Conservation (phyloP, 345 rosid species). For the Lumnitzera littorea region DNA sequence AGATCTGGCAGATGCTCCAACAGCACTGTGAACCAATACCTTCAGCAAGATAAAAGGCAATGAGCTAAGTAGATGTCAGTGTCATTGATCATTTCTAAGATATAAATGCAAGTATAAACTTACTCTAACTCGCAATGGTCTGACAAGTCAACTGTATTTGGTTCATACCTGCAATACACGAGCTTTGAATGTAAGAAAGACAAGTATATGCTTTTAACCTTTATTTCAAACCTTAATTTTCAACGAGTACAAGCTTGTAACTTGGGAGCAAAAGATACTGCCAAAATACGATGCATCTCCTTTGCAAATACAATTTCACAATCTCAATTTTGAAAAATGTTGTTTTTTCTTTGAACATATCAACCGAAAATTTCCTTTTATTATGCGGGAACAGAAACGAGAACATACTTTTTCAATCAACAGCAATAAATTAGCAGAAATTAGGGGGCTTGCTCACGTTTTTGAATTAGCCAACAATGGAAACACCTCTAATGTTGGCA, state of each 20-base stretch:
- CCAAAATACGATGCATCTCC: no score
- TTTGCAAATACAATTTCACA: no score
- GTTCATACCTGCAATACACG: slow-evolving; percentile 68
- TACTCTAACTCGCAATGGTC: slow-evolving; percentile 85
- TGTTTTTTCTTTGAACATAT: no score
- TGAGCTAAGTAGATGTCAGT: slow-evolving; percentile 7
- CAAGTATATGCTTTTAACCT: not conserved
- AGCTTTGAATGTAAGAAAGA: slow-evolving; percentile 1
- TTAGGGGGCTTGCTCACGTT: slow-evolving; percentile 41
- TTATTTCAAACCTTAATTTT: no score
- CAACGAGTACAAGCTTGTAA: no score
- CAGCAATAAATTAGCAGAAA: slow-evolving; percentile 1
- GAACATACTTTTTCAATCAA: not conserved
- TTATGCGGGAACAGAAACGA: no score
- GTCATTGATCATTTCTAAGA: slow-evolving; percentile 1
- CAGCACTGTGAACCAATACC: slow-evolving; percentile 97
- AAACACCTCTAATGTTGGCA: slow-evolving; percentile 92
- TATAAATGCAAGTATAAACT: slow-evolving; percentile 28
- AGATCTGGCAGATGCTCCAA: slow-evolving; percentile 94
- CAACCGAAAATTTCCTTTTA: no score
- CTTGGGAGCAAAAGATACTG: no score
- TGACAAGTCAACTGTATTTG: slow-evolving; percentile 88
- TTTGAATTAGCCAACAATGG: slow-evolving; percentile 76
- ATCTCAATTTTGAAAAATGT: no score
- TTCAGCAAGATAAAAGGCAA: slow-evolving; percentile 18